Evolutionary conservation across 225 moss, liverwort and hornwort species (phyloP).

Genomic region (Straminergon stramineum): DNA sequence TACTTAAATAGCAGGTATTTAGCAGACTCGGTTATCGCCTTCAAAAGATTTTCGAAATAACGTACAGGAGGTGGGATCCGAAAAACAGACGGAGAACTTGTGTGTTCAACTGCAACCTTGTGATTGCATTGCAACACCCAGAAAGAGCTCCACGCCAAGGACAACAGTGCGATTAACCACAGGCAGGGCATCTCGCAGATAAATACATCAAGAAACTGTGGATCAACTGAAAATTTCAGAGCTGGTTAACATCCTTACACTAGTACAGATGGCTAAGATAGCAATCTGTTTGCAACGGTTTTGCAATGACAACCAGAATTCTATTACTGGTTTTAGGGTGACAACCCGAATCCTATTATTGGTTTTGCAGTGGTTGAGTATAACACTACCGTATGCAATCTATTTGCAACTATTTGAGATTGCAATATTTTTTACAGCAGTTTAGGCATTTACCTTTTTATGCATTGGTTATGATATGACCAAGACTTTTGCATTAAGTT

Average conservation of each 20-base stretch:
- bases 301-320: background rate
- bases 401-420: background rate
- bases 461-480: background rate
- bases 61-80: background rate
- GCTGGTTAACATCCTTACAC: background rate
- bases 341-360: too few species aligned
- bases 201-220: background rate
- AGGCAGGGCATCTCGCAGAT: background rate
- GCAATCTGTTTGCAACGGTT: background rate
- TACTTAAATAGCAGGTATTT: background rate
- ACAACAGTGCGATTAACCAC: background rate
- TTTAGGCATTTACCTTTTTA: background rate
- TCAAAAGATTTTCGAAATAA: background rate
- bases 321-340: too few species aligned
- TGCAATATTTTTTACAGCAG: background rate
- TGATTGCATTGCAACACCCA: background rate
- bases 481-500: background rate
- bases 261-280: too few species aligned
- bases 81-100: background rate
- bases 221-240: background rate
- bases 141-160: background rate
- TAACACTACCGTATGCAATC: background rate
- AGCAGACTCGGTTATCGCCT: background rate
- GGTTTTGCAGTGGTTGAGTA: too few species aligned
- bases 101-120: background rate